These are phyloP conservation scores for Poronia punctata DNA, from an alignment of 495 filamentous ascomycete genomes.

Conservation along the genomic window DNA sequence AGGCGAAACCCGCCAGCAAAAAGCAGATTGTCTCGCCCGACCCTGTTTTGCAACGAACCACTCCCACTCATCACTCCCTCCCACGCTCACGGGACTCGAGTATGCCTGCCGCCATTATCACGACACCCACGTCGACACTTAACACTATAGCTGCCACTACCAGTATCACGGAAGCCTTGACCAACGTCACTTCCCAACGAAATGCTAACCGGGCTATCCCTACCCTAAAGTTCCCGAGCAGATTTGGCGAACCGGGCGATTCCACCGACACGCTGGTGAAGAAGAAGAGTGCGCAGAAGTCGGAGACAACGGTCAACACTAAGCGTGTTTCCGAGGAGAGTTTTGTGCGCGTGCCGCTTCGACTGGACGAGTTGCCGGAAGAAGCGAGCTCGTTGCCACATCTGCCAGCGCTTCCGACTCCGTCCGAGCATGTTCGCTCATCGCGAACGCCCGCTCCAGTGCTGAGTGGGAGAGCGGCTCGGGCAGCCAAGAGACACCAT, in stretches of 20 bases:
- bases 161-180: no score
- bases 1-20: constrained; percentile 28
- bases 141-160: no score
- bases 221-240: constrained; percentile 17
- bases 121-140: constrained; percentile 6
- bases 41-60: constrained; percentile 19
- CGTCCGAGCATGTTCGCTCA: constrained; percentile 17
- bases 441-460: constrained; percentile 24
- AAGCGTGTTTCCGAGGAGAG: constrained; percentile 16
- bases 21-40: constrained; percentile 27
- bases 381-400: constrained; percentile 14
- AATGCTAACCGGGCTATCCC: constrained; percentile 4
- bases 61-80: constrained; percentile 12
- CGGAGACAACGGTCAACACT: constrained; percentile 16
- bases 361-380: constrained; percentile 5
- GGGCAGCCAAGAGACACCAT: constrained; percentile 37
- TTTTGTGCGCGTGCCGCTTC: constrained; percentile 19
- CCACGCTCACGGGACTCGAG: constrained; percentile 21
- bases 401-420: constrained; percentile 17
- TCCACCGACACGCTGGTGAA: constrained; percentile 7
- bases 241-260: constrained; percentile 16
- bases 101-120: constrained; percentile 18
- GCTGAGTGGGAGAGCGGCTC: constrained; percentile 21
- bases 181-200: constrained; percentile 15
- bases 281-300: constrained; percentile 19